phyloP scores from a whole-genome alignment of 345 rosid genomes.

The Kernera saxatilis region DNA sequence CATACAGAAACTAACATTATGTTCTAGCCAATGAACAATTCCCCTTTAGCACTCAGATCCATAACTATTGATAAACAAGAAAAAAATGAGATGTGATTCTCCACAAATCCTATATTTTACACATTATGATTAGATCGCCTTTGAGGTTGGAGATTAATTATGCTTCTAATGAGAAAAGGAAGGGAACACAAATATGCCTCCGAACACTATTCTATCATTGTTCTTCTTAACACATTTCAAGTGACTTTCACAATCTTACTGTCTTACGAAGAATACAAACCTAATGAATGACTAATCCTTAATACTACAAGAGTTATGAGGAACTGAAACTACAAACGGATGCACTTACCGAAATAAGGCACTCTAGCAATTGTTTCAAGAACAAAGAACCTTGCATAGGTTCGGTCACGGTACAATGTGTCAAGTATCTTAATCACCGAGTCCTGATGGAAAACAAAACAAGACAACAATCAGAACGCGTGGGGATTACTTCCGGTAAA shows the following conservation, averaged over 20 bases:
- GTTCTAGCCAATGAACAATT: background rate
- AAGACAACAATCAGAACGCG: background rate
- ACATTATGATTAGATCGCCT: background rate
- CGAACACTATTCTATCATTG: background rate
- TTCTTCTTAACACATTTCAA: background rate
- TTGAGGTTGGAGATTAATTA: background rate
- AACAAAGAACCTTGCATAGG: conserved; percentile 86
- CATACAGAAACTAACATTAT: background rate
- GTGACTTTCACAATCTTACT: background rate
- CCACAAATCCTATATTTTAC: background rate
- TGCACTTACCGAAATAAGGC: conserved; percentile 79
- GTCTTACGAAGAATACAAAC: background rate
- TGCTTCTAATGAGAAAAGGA: background rate
- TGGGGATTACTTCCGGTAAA: background rate
- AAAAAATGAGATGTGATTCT: background rate
- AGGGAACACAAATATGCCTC: background rate
- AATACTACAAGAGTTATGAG: background rate
- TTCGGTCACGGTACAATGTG: conserved; percentile 66
- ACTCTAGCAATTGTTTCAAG: conserved; percentile 98
- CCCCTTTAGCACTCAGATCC: background rate
- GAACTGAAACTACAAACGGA: background rate
- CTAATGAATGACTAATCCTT: background rate
- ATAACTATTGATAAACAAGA: background rate
- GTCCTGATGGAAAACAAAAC: conserved; percentile 46
- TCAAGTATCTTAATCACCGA: conserved; percentile 88